A percentile compares a stretch with the other conserved stretches of the same genome.
Evolutionary conservation across 768 basidiomycete genomes (phyloP).

Genomic region (Macrolepiota fuliginosa): DNA sequence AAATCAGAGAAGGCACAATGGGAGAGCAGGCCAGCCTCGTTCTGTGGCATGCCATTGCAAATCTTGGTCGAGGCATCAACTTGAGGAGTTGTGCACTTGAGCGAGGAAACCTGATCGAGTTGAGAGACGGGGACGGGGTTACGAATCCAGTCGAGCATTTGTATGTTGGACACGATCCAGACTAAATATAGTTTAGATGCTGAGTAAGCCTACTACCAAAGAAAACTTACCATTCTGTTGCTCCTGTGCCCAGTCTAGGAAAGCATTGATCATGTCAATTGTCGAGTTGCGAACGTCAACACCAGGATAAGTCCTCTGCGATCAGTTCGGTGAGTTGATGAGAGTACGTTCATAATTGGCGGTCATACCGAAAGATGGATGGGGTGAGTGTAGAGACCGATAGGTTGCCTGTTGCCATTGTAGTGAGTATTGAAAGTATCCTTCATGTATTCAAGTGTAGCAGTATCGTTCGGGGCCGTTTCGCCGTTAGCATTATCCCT

Average conservation of each 20-base stretch:
- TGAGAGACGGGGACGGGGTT: constrained; percentile 66
- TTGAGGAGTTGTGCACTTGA: constrained; percentile 65
- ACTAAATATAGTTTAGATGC: constrained; percentile 34
- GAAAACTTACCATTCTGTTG: constrained; percentile 53
- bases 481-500: constrained; percentile 57
- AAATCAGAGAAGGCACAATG: constrained; percentile 71
- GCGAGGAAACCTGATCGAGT: constrained; percentile 47
- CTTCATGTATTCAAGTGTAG: constrained; percentile 71
- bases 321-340: neutral
- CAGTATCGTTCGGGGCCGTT: constrained; percentile 49
- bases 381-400: constrained; percentile 81
- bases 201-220: neutral
- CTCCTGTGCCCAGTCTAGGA: constrained; percentile 79
- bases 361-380: constrained; percentile 63
- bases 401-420: constrained; percentile 70
- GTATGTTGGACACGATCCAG: constrained; percentile 72
- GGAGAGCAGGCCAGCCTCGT: constrained; percentile 58
- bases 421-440: constrained; percentile 74
- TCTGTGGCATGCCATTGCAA: constrained; percentile 74
- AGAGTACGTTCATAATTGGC: neutral
- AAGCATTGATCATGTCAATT: constrained; percentile 74
- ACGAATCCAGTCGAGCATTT: constrained; percentile 72
- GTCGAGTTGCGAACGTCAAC: constrained; percentile 47
- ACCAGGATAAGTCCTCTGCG: constrained; percentile 57
- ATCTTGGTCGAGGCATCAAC: constrained; percentile 54